Base-by-base conservation (phyloP, 441 rosid genomes). In the Erodium texanum region DNA sequence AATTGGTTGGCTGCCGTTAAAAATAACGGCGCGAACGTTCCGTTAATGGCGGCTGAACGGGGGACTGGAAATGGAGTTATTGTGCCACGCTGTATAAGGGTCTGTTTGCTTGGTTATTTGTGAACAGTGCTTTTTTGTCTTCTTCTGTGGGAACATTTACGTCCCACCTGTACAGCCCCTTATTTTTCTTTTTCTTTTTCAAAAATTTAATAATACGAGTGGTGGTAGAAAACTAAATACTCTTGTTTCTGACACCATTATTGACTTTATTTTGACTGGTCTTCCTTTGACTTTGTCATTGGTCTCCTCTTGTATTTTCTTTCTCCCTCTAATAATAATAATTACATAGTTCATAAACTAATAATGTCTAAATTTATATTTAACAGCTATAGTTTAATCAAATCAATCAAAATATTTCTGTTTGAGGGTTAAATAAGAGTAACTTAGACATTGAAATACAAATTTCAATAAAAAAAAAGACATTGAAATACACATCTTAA, bases 1-100 rank as follows among this genome's bases (percentile, higher is more conserved):
- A 15, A 50, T 50, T 50, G 58, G 58, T 50, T n/a, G 56, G 56
- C 56, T 48, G 56, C 56, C 56, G 56, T 48, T 48, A 48, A 15
- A 0, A 0, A 2, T 48, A 14, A 48, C 56, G 56, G 19, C 19
- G 16, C 3, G 0, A 48, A 3, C 6, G 56, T 14, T 48, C 56
- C 12, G 56, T 48, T 15, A 48, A n/a, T 48, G 56, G 56, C 56
- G 56, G 56, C 56, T 48, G 56, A 48, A n/a, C n/a, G 6, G 7
- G 56, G 56, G 16, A 48, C 19, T 14, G 56, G 11, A 14, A 14
- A 48, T 19, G 56, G 56, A 15, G 56, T 48, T 48, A 48, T 29
- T 29, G 34, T 15, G 18, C 19, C 1, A 48, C 19, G 11, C 19
- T 41, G 3, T 1, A 48, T 15, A 48, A 48, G 18, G 56, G 19